phyloP scores from a whole-genome alignment of 768 basidiomycete species.

The Pulveroboletus sp. region DNA sequence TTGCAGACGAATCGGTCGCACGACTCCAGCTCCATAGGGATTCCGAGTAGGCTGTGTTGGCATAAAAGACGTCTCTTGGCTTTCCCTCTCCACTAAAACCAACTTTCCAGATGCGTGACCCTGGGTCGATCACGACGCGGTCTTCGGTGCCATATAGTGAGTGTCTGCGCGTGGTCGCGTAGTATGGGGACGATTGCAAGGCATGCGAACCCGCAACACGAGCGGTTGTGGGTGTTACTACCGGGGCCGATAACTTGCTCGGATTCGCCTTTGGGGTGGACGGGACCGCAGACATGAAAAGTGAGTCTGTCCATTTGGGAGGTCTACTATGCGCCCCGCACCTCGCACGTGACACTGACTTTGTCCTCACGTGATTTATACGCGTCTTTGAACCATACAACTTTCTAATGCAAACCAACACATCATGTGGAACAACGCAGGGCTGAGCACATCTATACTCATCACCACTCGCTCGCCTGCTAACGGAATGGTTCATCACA shows the following conservation, averaged over 20 bases:
- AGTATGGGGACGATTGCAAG: slow-evolving; percentile 79
- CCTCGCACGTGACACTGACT: slow-evolving; percentile 16
- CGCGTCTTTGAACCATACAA: slow-evolving; percentile 14
- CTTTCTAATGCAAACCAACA: neutral
- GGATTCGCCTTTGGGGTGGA: slow-evolving; percentile 32
- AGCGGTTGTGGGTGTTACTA: slow-evolving; percentile 56
- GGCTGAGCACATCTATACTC: slow-evolving; percentile 26
- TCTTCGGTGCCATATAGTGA: slow-evolving; percentile 97
- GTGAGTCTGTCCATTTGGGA: neutral
- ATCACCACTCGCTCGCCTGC: slow-evolving; percentile 22
- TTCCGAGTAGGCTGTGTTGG: slow-evolving; percentile 40
- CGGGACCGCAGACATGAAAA: slow-evolving; percentile 33
- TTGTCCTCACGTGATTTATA: slow-evolving; percentile 17
- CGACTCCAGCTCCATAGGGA: slow-evolving; percentile 63
- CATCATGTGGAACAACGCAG: slow-evolving; percentile 27
- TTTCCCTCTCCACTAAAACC: slow-evolving; percentile 96
- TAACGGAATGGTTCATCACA: slow-evolving; percentile 28
- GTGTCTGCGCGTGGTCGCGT: slow-evolving; percentile 81
- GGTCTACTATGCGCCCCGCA: rapidly evolving
- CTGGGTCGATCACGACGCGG: slow-evolving; percentile 91
- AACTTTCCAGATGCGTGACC: slow-evolving; percentile 93
- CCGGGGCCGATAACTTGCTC: slow-evolving; percentile 12
- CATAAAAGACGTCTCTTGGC: slow-evolving; percentile 84
- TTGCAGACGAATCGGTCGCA: slow-evolving; percentile 49
- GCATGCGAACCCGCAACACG: slow-evolving; percentile 46